Evolutionary conservation across 2,329 filamentous ascomycete genomes (phyloP).

Genomic region (Diplocarpon rosae): DNA sequence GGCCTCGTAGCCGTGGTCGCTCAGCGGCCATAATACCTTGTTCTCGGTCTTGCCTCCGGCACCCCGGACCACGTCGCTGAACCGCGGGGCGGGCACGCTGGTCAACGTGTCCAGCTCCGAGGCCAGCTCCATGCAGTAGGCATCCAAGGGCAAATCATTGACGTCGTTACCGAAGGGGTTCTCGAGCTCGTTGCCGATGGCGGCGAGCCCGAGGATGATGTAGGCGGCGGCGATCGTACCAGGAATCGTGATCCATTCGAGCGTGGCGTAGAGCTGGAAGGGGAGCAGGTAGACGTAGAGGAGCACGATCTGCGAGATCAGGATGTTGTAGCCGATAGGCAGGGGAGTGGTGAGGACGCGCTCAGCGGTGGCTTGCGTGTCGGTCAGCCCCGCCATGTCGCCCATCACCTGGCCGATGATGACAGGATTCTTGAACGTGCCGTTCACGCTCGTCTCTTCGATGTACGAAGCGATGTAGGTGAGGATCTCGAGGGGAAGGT

Average conservation of each 20-base stretch:
- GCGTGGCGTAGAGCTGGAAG: slow-evolving; percentile 59
- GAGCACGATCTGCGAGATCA: slow-evolving; percentile 79
- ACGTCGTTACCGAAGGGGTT: slow-evolving; percentile 78
- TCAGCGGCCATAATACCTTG: slow-evolving; percentile 28
- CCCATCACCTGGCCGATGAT: slow-evolving; percentile 24
- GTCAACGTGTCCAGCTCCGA: slow-evolving; percentile 61
- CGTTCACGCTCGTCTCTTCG: slow-evolving; percentile 23
- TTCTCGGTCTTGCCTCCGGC: slow-evolving; percentile 18
- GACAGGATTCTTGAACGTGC: slow-evolving; percentile 26
- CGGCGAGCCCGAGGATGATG: slow-evolving; percentile 68
- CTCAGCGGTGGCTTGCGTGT: slow-evolving; percentile 61
- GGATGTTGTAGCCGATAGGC: slow-evolving; percentile 72
- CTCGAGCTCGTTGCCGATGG: slow-evolving; percentile 73
- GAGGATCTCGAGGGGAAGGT: slow-evolving; percentile 74
- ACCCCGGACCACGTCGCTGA: slow-evolving; percentile 14
- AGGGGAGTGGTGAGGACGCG: slow-evolving; percentile 74
- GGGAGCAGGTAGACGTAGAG: slow-evolving; percentile 71
- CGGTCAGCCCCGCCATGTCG: slow-evolving; percentile 51
- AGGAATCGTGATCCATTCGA: slow-evolving; percentile 68
- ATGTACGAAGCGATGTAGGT: slow-evolving; percentile 47
- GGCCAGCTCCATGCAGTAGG: slow-evolving; percentile 65
- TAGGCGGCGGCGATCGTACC: slow-evolving; percentile 63
- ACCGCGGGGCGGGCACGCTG: slow-evolving; percentile 12
- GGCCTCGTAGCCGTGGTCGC: slow-evolving; percentile 30
- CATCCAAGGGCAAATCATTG: slow-evolving; percentile 68